Evolutionary conservation across 2,329 filamentous ascomycete species (phyloP), one percentile per base, ranked within the genome.

Genomic region (Calonectria montana): DNA sequence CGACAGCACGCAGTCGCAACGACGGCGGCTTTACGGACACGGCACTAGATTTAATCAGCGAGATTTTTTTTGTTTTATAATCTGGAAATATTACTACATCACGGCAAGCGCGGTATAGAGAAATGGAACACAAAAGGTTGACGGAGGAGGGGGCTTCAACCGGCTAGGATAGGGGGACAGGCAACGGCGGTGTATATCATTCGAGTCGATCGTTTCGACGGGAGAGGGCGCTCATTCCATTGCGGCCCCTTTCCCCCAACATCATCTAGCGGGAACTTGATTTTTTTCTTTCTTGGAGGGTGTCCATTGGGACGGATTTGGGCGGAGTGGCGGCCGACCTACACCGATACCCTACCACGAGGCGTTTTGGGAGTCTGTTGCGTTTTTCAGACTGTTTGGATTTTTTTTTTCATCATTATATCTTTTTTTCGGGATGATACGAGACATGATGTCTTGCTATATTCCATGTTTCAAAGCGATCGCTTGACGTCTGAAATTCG

Each of bases 71-170:
- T 62, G 59, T 66, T 73, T 73, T 71, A 77, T 68, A 72, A 76
- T 50, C 35, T 73, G 73, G 68, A 78, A 77, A 75, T 73, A 76
- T 73, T 74, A 76, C 59, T 72, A 76, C 71, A 77, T 73, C 18
- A 80, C 72, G 77, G 71, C 75, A 74, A 74, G 70, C 73, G 69
- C 71, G 76, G 78, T 72, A 80, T 80, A 80, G 78, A 79, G 75
- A 77, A 79, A 79, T 69, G 71, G 76, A 71, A 63, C 72, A 73
- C 72, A 76, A 79, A 79, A 79, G 61, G 73, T 67, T 61, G 71
- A 75, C 68, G 65, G 77, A 59, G 66, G 74, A 75, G 67, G 47
- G 71, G 75, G 63, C 65, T 72, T 55, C 61, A 75, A 73, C 74
- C 69, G 73, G 67, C 37, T 48, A 62, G 74, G 68, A 68, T 23